phyloP scores from a whole-genome alignment of 306 rosid species.

The Sphenostylis stenocarpa region DNA sequence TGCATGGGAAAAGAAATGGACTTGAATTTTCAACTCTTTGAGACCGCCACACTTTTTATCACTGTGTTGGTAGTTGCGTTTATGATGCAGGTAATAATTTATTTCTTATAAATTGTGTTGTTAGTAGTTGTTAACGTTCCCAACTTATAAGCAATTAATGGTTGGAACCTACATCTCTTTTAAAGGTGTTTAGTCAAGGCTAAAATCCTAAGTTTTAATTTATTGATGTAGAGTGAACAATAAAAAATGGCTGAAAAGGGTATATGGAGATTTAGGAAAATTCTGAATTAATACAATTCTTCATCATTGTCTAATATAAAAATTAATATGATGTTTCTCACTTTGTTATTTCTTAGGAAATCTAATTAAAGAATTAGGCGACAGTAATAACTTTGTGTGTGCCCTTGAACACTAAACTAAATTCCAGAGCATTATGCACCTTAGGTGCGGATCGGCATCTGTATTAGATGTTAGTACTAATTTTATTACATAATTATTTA shows the following conservation, averaged over 20 bases:
- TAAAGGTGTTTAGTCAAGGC: not conserved
- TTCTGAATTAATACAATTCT: not conserved
- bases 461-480: too few species aligned
- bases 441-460: too few species aligned
- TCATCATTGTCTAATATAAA: not conserved
- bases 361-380: not conserved
- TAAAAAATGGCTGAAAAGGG: not conserved
- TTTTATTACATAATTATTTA: too few species aligned
- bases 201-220: not conserved
- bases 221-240: not conserved
- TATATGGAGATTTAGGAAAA: not conserved
- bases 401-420: too few species aligned
- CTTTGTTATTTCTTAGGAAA: not conserved
- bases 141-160: not conserved
- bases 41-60: slow-evolving; percentile 90
- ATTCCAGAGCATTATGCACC: too few species aligned
- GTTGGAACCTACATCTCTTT: not conserved
- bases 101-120: slow-evolving; percentile 3
- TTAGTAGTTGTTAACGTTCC: not conserved
- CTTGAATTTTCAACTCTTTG: slow-evolving; percentile 92
- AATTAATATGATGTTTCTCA: not conserved
- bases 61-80: slow-evolving; percentile 92
- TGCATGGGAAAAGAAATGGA: slow-evolving; percentile 89
- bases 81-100: slow-evolving; percentile 78
- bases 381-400: not conserved